These are phyloP conservation scores for Tetrastigma voinierianum DNA, from an alignment of 164 flowering plant genomes.

Conservation along the genomic window DNA sequence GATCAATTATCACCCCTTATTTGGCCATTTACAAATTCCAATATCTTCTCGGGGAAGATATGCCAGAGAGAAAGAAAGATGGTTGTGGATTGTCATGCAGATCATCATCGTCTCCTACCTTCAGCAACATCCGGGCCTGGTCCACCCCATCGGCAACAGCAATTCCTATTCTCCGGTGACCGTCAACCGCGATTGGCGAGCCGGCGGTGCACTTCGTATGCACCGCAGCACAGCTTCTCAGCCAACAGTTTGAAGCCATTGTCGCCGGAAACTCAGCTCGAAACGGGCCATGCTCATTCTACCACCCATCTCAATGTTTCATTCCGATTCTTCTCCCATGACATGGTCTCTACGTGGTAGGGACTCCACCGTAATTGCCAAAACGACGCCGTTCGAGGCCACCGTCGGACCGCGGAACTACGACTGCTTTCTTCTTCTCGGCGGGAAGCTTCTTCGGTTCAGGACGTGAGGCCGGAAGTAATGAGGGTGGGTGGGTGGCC, in stretches of 20 bases:
- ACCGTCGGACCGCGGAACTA: not conserved
- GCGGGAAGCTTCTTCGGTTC: not conserved
- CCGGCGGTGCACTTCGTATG: slow-evolving; percentile 33
- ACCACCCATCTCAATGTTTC: slow-evolving; percentile 31
- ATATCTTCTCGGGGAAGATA: no score
- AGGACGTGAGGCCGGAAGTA: not conserved
- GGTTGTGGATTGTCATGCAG: slow-evolving; percentile 16
- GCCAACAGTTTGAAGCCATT: slow-evolving; percentile 21
- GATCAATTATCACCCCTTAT: no score
- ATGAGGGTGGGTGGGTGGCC: not conserved
- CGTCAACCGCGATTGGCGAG: slow-evolving; percentile 25
- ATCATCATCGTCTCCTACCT: not conserved
- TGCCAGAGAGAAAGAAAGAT: slow-evolving; percentile 21
- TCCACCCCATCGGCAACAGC: slow-evolving; percentile 39
- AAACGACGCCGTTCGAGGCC: not conserved
- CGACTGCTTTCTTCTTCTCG: not conserved
- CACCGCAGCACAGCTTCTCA: slow-evolving; percentile 36
- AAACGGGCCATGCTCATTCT: slow-evolving; percentile 37
- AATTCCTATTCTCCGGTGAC: slow-evolving; percentile 32
- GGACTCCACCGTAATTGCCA: slow-evolving; percentile 25
- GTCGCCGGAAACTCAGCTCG: slow-evolving; percentile 20
- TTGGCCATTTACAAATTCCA: no score
- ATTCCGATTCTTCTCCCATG: slow-evolving; percentile 23
- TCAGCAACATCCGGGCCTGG: slow-evolving; percentile 25
- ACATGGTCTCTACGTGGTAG: slow-evolving; percentile 16